phyloP scores from a whole-genome alignment of 2,329 filamentous ascomycete genomes.

The Botrytis deweyae region DNA sequence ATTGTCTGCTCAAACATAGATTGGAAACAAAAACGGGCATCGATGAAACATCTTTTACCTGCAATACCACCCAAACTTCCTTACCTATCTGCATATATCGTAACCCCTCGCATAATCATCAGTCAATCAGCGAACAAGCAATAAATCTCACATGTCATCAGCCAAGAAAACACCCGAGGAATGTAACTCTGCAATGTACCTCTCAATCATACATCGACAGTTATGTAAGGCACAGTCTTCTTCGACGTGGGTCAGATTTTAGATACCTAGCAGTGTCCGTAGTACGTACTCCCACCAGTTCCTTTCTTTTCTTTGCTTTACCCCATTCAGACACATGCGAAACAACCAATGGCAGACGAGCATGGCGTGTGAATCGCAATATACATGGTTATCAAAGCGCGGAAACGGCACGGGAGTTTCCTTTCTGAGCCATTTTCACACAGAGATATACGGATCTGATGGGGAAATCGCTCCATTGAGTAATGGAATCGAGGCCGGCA shows the following conservation, averaged over 20 bases:
- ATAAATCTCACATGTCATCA: neutral
- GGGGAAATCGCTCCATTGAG: neutral
- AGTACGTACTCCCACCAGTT: neutral
- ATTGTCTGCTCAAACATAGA: neutral
- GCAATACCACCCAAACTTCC: slow-evolving; percentile 14
- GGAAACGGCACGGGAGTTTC: slow-evolving; percentile 2
- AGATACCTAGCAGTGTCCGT: neutral
- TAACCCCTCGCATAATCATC: slow-evolving; percentile 19
- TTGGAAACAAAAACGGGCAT: neutral
- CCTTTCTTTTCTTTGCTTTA: neutral
- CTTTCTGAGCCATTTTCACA: neutral
- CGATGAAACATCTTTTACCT: slow-evolving; percentile 8
- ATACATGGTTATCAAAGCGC: slow-evolving; percentile 9
- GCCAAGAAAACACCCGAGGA: neutral
- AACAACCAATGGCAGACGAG: neutral
- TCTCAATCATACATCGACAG: slow-evolving; percentile 2
- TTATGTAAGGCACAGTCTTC: neutral
- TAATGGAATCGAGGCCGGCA: neutral
- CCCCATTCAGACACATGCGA: neutral
- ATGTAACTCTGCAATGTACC: slow-evolving; percentile 19
- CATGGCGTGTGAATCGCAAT: neutral
- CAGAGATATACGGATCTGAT: neutral
- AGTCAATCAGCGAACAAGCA: neutral
- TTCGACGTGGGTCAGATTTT: slow-evolving; percentile 10
- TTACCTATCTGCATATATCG: slow-evolving; percentile 8